Percentiles rank a stretch among this genome's conserved stretches.
These are phyloP conservation scores for Achlya hypogyna DNA, from an alignment of 352 stramenopile genomes.

Conservation along the genomic window DNA sequence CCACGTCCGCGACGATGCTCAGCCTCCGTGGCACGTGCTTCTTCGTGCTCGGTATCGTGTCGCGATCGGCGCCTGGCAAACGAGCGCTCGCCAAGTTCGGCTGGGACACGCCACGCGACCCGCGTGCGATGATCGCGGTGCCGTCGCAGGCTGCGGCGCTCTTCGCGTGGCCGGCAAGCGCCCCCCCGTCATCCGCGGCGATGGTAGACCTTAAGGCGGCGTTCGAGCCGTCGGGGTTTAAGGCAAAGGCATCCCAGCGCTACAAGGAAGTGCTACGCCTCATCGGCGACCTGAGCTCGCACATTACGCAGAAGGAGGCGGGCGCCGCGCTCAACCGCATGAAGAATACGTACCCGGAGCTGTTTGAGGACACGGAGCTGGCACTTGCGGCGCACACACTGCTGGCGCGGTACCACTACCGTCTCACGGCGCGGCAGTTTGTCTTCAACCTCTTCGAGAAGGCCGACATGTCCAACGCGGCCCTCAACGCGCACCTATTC, in stretches of 20 bases:
- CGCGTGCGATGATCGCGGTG: slow-evolving; percentile 66
- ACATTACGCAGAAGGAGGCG: slow-evolving; percentile 85
- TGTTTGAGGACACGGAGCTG: slow-evolving; percentile 80
- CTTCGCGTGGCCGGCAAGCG: slow-evolving; percentile 61
- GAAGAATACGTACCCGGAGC: slow-evolving; percentile 43
- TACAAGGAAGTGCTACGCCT: slow-evolving; percentile 70
- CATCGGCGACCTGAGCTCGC: slow-evolving; percentile 78
- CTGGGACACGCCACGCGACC: slow-evolving; percentile 66
- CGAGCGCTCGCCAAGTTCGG: slow-evolving; percentile 59
- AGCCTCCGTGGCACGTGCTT: slow-evolving; percentile 82
- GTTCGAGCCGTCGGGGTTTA: slow-evolving; percentile 53
- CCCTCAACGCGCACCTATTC: slow-evolving; percentile 41
- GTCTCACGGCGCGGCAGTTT: slow-evolving; percentile 75
- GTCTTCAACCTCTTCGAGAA: slow-evolving; percentile 82
- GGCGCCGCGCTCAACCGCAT: slow-evolving; percentile 80
- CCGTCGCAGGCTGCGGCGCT: slow-evolving; percentile 70
- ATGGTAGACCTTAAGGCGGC: slow-evolving; percentile 35
- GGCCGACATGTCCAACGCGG: slow-evolving; percentile 65
- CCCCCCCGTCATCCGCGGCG: slow-evolving; percentile 18
- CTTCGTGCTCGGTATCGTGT: slow-evolving; percentile 73
- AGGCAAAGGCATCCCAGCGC: slow-evolving; percentile 58
- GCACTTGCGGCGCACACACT: slow-evolving; percentile 74
- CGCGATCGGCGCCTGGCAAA: slow-evolving; percentile 49
- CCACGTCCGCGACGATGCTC: slow-evolving; percentile 68
- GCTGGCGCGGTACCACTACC: slow-evolving; percentile 79